Conservation (phyloP, 495 filamentous ascomycete species). For the Extremus antarcticus region DNA sequence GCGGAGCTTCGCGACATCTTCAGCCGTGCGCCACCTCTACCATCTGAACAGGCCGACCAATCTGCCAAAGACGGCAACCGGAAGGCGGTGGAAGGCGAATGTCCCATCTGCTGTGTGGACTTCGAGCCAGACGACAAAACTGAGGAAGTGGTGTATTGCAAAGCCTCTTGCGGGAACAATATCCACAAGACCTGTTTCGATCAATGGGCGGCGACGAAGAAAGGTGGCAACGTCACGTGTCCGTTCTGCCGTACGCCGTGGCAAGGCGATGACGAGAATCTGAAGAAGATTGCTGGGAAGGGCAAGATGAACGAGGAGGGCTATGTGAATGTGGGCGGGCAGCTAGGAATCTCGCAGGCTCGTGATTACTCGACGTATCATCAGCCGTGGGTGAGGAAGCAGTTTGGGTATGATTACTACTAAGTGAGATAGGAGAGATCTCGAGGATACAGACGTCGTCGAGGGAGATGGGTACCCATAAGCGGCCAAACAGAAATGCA, state of each 20-base stretch:
- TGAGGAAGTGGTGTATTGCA: constrained; percentile 59
- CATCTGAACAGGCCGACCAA: constrained; percentile 22
- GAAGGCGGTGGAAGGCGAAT: constrained; percentile 60
- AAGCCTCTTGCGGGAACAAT: constrained; percentile 66
- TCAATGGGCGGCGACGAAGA: constrained; percentile 53
- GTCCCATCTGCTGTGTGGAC: constrained; percentile 67
- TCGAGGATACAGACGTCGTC: neutral
- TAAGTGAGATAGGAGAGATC: neutral
- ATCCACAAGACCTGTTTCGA: constrained; percentile 63
- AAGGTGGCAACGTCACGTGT: constrained; percentile 45
- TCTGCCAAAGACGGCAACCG: constrained; percentile 37
- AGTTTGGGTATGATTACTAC: neutral
- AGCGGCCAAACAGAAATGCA: too few species aligned
- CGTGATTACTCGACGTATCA: constrained; percentile 24
- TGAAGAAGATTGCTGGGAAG: constrained; percentile 29
- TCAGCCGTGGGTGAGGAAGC: constrained; percentile 6
- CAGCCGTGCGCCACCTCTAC: constrained; percentile 38
- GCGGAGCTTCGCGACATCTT: constrained; percentile 56
- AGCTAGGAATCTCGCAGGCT: constrained; percentile 17
- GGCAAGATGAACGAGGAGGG: constrained; percentile 18
- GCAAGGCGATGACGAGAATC: constrained; percentile 41
- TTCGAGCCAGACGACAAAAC: constrained; percentile 39
- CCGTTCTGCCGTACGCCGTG: constrained; percentile 58
- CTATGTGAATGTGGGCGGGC: constrained; percentile 24
- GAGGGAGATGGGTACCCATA: too few species aligned